Percentiles rank a stretch among this genome's conserved stretches.
phyloP scores from a whole-genome alignment of 2,329 filamentous ascomycete species.

The Dactylellina sp. region DNA sequence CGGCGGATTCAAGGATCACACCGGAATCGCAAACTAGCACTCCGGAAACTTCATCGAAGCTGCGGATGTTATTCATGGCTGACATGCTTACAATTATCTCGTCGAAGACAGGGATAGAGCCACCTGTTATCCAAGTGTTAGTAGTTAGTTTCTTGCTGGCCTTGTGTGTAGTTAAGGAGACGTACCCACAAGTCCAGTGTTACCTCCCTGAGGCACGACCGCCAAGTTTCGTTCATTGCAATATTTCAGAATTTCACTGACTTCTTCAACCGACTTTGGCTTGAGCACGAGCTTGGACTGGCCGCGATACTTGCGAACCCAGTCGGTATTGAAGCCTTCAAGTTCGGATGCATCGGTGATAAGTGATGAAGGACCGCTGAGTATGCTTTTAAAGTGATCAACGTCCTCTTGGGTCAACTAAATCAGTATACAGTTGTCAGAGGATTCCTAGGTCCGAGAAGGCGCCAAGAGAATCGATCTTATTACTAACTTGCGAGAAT shows the following conservation, averaged over 20 bases:
- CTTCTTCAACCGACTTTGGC: constrained; percentile 84
- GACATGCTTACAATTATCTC: constrained; percentile 94
- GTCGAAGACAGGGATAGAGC: constrained; percentile 95
- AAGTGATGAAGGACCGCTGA: constrained; percentile 81
- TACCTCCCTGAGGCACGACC: constrained; percentile 96
- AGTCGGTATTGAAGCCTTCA: constrained; percentile 94
- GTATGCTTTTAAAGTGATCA: constrained; percentile 80
- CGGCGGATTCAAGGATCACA: constrained; percentile 87
- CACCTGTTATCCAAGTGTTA: constrained; percentile 62
- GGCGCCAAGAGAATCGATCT: not conserved
- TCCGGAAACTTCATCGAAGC: constrained; percentile 92
- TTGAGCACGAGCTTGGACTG: constrained; percentile 88
- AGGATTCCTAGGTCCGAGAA: too few relatives aligned
- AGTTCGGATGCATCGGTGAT: constrained; percentile 77
- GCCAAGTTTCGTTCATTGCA: constrained; percentile 93
- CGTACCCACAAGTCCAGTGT: constrained; percentile 88
- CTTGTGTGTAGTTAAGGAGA: not conserved
- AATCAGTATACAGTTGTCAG: too few relatives aligned
- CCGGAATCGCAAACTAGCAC: constrained; percentile 91
- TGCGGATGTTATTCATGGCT: constrained; percentile 90
- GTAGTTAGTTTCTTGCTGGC: not conserved
- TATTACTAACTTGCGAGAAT: constrained; percentile 70
- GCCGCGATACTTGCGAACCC: constrained; percentile 98
- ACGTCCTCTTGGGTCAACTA: constrained; percentile 82
- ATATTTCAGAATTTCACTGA: constrained; percentile 90